Base-by-base conservation (phyloP, 2,329 filamentous ascomycete genomes). In the Geosmithia putterillii region DNA sequence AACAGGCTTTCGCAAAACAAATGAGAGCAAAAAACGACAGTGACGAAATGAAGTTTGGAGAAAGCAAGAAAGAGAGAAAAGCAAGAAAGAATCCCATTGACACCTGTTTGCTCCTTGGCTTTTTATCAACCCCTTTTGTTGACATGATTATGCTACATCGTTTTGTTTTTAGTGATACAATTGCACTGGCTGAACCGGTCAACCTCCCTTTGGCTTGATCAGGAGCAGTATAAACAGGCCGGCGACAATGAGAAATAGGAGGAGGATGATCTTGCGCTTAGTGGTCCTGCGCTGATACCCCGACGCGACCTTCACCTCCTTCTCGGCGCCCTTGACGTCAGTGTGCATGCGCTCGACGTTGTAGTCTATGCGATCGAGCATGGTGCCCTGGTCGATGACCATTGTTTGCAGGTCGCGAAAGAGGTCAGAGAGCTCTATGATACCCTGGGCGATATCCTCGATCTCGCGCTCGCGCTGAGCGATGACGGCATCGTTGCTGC, bases 401-500 rank as follows among this genome's bases (percentile, higher is more conserved):
- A 98, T 96, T 40, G 74, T 82, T 63, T 98, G 92, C 23, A 98
- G 69, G 55, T 98, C 92, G 48, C 94, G 86, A 68, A 98, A 98
- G 42, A 98, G 86, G 59, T 95, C 92, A 4, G 90, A 86, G 7
- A 98, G 70, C 58, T 96, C 90, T 55, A 98, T 96, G 62, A 98
- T 96, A 45, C 92, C 90, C 59, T 95, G 89, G 2, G 92, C 92
- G 49, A 98, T 98, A 53, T 95, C 89, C 57, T 94, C 94, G 54
- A 98, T 98, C 62, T 96, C 92, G 36, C 85, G 81, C 64, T 98
- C 92, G 49, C 92, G 85, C 60, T 96, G 92, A 47, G 82, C 77
- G 52, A 98, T 96, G 34, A 79, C 79, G 3, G 81, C 72, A 57
- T 96, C 90, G 56, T 94, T 88, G 46, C 81, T 83, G 4, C 9